A percentile compares a stretch with the other conserved stretches of the same genome.
Evolutionary conservation across 345 rosid species (phyloP).

Genomic region (Rhizophora apiculata): DNA sequence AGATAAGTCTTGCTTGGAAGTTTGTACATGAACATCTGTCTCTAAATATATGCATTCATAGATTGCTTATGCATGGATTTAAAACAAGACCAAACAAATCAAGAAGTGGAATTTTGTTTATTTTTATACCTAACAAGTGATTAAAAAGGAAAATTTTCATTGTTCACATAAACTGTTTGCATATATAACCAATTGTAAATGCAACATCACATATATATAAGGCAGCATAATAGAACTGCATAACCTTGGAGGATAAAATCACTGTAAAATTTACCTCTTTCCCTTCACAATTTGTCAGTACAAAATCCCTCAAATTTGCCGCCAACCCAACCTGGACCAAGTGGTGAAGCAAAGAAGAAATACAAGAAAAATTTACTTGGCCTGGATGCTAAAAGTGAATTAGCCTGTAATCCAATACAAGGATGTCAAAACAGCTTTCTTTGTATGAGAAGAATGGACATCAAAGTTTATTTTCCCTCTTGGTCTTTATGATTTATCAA

Average conservation of each 20-base stretch:
- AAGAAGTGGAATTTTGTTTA: not conserved
- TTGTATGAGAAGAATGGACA: not conserved
- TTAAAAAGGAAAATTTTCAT: not conserved
- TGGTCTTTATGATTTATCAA: no score
- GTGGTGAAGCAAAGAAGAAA: conserved; percentile 3
- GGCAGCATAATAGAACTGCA: not conserved
- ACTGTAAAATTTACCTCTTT: conserved; percentile 43
- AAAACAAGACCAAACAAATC: not conserved
- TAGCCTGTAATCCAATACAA: no score
- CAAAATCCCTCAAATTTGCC: conserved; percentile 75
- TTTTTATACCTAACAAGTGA: not conserved
- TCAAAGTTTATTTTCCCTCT: not conserved
- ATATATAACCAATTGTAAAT: conserved; percentile 1
- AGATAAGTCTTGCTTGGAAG: not conserved
- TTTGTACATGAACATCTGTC: not conserved
- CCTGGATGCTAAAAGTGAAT: no score
- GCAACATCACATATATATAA: not conserved
- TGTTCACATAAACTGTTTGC: not conserved
- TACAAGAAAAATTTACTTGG: no score
- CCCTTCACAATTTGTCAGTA: conserved; percentile 61
- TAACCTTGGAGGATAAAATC: not conserved
- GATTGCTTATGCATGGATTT: not conserved
- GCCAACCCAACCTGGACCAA: conserved; percentile 74
- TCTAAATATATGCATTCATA: not conserved
- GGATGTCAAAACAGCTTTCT: not conserved